Evolutionary conservation across 192 early-diverging fungal genomes (phyloP).

Genomic region (Thoreauomyces humboldtii): DNA sequence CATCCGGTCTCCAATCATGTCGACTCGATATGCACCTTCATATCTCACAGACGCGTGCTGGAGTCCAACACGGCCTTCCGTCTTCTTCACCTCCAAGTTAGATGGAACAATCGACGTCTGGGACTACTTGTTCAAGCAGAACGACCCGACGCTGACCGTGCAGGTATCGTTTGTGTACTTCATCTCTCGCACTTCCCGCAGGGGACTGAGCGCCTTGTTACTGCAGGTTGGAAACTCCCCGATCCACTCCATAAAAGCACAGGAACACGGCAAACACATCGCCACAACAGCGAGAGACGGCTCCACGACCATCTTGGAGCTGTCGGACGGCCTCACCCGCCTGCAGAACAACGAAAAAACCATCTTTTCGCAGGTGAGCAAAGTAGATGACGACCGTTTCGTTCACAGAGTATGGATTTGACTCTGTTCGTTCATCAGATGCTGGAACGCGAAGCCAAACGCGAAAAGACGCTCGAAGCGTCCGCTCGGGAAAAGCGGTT

Average conservation of each 20-base stretch:
- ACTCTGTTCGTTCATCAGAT: constrained; percentile 39
- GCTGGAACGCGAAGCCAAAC: constrained; percentile 60
- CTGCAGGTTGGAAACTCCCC: constrained; percentile 51
- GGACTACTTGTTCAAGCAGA: constrained; percentile 62
- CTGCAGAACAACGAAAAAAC: constrained; percentile 57
- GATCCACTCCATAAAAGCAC: constrained; percentile 55
- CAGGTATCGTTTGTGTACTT: constrained; percentile 33
- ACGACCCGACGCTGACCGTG: constrained; percentile 55
- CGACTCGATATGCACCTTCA: constrained; percentile 43
- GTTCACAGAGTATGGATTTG: background rate
- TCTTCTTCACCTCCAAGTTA: constrained; percentile 58
- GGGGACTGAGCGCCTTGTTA: background rate
- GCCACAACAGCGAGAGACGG: constrained; percentile 56
- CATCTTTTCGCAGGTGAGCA: constrained; percentile 50
- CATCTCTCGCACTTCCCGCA: background rate
- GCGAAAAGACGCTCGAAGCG: constrained; percentile 60
- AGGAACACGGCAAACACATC: constrained; percentile 57
- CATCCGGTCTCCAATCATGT: constrained; percentile 56
- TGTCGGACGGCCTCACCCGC: constrained; percentile 49
- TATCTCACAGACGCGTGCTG: constrained; percentile 62
- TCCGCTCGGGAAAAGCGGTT: constrained; percentile 56
- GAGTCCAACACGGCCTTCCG: constrained; percentile 54
- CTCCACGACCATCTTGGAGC: constrained; percentile 50
- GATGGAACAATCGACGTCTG: constrained; percentile 60
- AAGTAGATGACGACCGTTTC: background rate